These are phyloP conservation scores for Epichloe glyceriae DNA, from an alignment of 2,329 filamentous ascomycete genomes.

Conservation along the genomic window DNA sequence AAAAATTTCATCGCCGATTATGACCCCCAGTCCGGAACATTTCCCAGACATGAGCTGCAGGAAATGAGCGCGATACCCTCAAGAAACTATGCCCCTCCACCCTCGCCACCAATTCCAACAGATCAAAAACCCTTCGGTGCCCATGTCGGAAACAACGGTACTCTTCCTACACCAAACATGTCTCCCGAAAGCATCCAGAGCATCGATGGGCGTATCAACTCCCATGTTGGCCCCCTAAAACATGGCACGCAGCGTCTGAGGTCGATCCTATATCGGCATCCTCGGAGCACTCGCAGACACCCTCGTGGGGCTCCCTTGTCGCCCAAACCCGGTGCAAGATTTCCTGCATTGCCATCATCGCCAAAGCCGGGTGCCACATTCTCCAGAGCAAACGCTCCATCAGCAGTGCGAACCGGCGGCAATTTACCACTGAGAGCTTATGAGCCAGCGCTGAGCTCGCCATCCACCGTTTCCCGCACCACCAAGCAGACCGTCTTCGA, in stretches of 20 bases:
- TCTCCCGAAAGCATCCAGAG: conserved; percentile 30
- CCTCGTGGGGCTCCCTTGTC: conserved; percentile 40
- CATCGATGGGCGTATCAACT: conserved; percentile 44
- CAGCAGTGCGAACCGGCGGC: conserved; percentile 44
- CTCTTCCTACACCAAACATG: conserved; percentile 19
- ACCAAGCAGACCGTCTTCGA: conserved; percentile 56
- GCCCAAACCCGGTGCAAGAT: conserved; percentile 22
- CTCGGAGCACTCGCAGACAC: conserved; percentile 37
- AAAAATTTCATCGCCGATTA: conserved; percentile 51
- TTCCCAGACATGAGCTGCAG: conserved; percentile 39
- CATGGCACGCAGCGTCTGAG: conserved; percentile 27
- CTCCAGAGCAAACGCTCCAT: conserved; percentile 34
- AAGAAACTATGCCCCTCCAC: conserved; percentile 42
- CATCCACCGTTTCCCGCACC: conserved; percentile 30
- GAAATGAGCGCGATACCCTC: conserved; percentile 47
- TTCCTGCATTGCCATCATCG: conserved; percentile 31
- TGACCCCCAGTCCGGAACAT: conserved; percentile 50
- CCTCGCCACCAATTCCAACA: conserved; percentile 42
- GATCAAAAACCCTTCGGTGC: conserved; percentile 27
- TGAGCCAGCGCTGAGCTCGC: conserved; percentile 41
- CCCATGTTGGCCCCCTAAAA: conserved; percentile 22
- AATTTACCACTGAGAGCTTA: conserved; percentile 48
- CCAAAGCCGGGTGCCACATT: conserved; percentile 40
- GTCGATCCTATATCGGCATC: conserved; percentile 37
- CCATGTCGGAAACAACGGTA: conserved; percentile 14